Conservation (phyloP, 495 filamentous ascomycete species). For the Penicillium argentinense region DNA sequence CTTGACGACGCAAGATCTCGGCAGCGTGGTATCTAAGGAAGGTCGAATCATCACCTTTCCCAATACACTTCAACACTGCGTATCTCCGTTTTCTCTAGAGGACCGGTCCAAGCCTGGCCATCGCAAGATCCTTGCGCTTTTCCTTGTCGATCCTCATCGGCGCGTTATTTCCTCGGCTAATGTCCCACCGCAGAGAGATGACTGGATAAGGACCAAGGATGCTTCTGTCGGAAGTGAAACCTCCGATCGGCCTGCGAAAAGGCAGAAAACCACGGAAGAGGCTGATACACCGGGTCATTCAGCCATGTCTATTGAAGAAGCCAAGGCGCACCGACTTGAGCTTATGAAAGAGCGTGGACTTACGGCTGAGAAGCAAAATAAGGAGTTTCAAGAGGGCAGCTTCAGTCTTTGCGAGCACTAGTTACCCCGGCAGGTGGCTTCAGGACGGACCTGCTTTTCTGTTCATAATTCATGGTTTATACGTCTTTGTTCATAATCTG, state of each 20-base stretch:
- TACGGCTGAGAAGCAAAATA: constrained; percentile 8
- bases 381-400: constrained; percentile 15
- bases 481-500: too few relatives aligned
- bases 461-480: too few relatives aligned
- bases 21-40: constrained; percentile 28
- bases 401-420: constrained; percentile 32
- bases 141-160: constrained; percentile 54
- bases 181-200: constrained; percentile 54
- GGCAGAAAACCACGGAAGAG: constrained; percentile 15
- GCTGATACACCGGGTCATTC: constrained; percentile 21
- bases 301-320: constrained; percentile 44
- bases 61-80: constrained; percentile 51
- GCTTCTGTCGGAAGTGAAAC: neutral
- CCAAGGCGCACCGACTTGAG: constrained; percentile 42
- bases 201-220: constrained; percentile 32
- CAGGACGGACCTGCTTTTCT: too few relatives aligned
- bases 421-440: too few relatives aligned
- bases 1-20: constrained; percentile 33
- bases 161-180: constrained; percentile 56
- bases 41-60: constrained; percentile 37
- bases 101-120: constrained; percentile 56
- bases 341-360: constrained; percentile 50
- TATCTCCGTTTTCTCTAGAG: constrained; percentile 47
- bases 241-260: constrained; percentile 6
- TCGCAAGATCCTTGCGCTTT: constrained; percentile 56